These are phyloP conservation scores for Cubamyces lactineus DNA, from an alignment of 768 basidiomycete species.

Conservation along the genomic window DNA sequence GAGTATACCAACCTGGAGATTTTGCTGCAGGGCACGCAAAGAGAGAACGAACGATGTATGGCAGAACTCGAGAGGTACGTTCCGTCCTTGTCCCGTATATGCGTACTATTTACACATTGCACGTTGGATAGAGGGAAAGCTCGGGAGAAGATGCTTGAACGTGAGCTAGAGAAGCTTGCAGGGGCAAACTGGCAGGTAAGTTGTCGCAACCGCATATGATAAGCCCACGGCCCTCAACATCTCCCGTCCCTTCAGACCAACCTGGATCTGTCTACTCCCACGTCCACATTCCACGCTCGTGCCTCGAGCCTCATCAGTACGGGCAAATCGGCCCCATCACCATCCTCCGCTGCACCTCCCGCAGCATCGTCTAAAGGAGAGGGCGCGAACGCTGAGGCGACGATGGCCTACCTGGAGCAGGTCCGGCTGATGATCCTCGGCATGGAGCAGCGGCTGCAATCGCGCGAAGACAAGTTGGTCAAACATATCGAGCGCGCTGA, in stretches of 20 bases:
- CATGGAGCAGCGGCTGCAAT: constrained; percentile 73
- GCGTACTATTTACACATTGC: background rate
- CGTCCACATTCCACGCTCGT: constrained; percentile 35
- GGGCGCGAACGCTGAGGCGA: constrained; percentile 40
- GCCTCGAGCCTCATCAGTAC: constrained; percentile 27
- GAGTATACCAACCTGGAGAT: constrained; percentile 79
- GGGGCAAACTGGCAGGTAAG: constrained; percentile 85
- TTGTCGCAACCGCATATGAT: background rate
- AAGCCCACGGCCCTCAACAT: background rate
- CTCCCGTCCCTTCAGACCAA: constrained; percentile 26
- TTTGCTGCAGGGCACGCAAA: constrained; percentile 75
- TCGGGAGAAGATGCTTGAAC: constrained; percentile 79
- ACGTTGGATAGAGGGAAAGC: constrained; percentile 50
- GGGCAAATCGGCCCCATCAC: constrained; percentile 9
- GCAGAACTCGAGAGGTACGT: constrained; percentile 69
- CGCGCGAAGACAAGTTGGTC: constrained; percentile 60
- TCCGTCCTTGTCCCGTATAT: background rate
- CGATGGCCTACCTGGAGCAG: constrained; percentile 67
- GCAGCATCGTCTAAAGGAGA: background rate
- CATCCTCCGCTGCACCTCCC: constrained; percentile 2
- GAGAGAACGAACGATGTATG: constrained; percentile 88
- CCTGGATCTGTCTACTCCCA: constrained; percentile 43
- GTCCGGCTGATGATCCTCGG: constrained; percentile 69
- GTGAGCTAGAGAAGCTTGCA: constrained; percentile 66
- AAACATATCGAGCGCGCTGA: constrained; percentile 67